A percentile compares a stretch with the other conserved stretches of the same genome.
These are phyloP conservation scores for Yarrowia sp. DNA, from an alignment of 805 yeast genomes.

Conservation along the genomic window DNA sequence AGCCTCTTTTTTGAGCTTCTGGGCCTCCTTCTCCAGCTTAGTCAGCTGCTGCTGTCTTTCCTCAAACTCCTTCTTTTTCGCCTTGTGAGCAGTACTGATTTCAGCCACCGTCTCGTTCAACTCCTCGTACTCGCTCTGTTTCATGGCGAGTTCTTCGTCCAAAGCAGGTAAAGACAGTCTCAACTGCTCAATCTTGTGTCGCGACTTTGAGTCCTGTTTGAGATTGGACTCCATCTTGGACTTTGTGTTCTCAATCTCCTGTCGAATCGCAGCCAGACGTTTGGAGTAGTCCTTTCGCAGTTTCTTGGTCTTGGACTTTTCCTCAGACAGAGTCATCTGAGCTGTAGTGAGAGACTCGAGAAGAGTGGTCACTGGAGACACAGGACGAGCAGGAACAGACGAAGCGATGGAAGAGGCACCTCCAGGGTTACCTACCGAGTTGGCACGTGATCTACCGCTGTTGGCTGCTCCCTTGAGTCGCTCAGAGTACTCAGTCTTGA, in stretches of 20 bases:
- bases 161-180: conserved; percentile 45
- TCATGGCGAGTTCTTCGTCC: conserved; percentile 40
- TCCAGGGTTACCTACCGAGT: conserved; percentile 22
- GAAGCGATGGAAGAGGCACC: conserved; percentile 22
- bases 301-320: conserved; percentile 63
- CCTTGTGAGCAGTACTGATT: conserved; percentile 30
- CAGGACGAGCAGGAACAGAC: conserved; percentile 48
- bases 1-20: conserved; percentile 41
- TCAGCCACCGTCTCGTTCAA: conserved; percentile 3
- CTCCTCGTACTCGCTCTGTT: conserved; percentile 39
- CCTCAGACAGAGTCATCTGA: conserved; percentile 63
- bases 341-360: conserved; percentile 72
- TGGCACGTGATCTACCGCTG: conserved; percentile 28
- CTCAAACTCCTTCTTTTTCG: conserved; percentile 42
- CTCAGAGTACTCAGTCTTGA: conserved; percentile 62
- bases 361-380: conserved; percentile 68
- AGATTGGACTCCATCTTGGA: conserved; percentile 57
- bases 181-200: conserved; percentile 60
- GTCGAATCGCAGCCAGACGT: conserved; percentile 57
- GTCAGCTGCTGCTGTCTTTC: conserved; percentile 40
- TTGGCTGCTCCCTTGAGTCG: conserved; percentile 48
- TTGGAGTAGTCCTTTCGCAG: conserved; percentile 65
- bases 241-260: conserved; percentile 64
- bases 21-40: conserved; percentile 40
- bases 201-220: conserved; percentile 63